Base-by-base conservation (phyloP, 2,329 filamentous ascomycete species). In the Bipolaris zeicola region DNA sequence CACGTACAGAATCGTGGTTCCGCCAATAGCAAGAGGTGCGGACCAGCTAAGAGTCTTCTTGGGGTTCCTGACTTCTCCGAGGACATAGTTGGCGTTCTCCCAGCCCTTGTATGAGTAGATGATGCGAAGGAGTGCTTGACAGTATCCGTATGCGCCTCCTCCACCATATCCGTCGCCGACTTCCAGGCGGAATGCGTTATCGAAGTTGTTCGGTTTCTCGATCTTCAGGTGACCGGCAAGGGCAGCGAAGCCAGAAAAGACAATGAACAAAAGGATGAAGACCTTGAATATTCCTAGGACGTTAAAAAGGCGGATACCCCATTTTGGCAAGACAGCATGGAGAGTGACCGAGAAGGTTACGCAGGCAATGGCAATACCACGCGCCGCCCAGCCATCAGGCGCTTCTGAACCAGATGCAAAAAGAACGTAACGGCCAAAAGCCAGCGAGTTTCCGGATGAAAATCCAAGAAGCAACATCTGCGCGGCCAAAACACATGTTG, bases 381-480 rank as follows among this genome's bases (percentile, higher is more conserved):
- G 83, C 3, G 83, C 81, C 14, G 76, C 74, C 84, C 85, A 88
- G 8, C 80, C 82, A 60, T 85, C 82, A 0, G 79, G 76, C 34
- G 78, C 71, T 16, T 65, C 62, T 37, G 71, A 75, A 1, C 83
- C 83, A 0, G 84, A 78, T 0, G 85, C 84, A 55, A 81, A 81
- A 16, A 88, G 77, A 2, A 86, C 75, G 61, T 87, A 87, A 13
- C 82, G 78, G 13, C 84, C 84, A 45, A 87, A 87, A 0, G 84
- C 84, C 11, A 87, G 77, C 0, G 83, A 78, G 67, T 87, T 87
- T 1, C 72, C 83, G 0, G 84, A 82, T 0, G 85, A 86, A 67
- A 87, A 87, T 0, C 85, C 85, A 1, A 88, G 80, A 0, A 87
- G 76, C 43, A 87, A 78, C 82, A 87, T 86, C 69, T 87, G 85